These are phyloP conservation scores for Helianthus annuus DNA, from an alignment of 129 eudicot genomes.

Conservation along the genomic window DNA sequence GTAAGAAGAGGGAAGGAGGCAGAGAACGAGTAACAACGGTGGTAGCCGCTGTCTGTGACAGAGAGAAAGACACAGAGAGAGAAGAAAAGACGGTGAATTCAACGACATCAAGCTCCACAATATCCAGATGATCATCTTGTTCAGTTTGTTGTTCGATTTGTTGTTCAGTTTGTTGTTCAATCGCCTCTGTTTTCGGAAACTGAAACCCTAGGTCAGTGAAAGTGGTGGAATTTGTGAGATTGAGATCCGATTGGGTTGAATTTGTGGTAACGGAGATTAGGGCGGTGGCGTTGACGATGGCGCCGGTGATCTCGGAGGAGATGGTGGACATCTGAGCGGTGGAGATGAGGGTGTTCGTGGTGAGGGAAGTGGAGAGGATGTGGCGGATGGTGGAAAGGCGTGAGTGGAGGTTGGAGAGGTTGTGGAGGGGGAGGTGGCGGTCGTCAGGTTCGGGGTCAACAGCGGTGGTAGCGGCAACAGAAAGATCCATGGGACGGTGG, in stretches of 20 bases:
- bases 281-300: slow-evolving; percentile 76
- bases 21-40: too few relatives aligned
- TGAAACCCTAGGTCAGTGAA: slow-evolving; percentile 10
- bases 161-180: slow-evolving; percentile 17
- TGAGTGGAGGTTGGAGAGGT: slow-evolving; percentile 55
- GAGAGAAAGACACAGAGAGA: too few relatives aligned
- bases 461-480: slow-evolving; percentile 22
- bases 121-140: slow-evolving; percentile 38
- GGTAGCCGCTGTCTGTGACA: too few relatives aligned
- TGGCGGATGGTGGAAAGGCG: slow-evolving; percentile 60
- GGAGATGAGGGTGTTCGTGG: slow-evolving; percentile 40
- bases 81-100: slow-evolving; percentile 30
- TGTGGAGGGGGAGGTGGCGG: slow-evolving; percentile 41
- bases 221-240: background rate
- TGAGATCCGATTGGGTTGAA: slow-evolving; percentile 19
- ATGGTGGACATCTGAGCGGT: slow-evolving; percentile 46
- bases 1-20: too few relatives aligned
- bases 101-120: slow-evolving; percentile 71
- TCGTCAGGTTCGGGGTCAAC: slow-evolving; percentile 19
- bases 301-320: slow-evolving; percentile 61
- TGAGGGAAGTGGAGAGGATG: slow-evolving; percentile 60
- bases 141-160: background rate
- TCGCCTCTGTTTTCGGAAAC: slow-evolving; percentile 27
- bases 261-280: slow-evolving; percentile 39
- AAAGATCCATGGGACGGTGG: background rate